Conservation (phyloP, 2,329 filamentous ascomycete genomes). For the Coniella lustricola region DNA sequence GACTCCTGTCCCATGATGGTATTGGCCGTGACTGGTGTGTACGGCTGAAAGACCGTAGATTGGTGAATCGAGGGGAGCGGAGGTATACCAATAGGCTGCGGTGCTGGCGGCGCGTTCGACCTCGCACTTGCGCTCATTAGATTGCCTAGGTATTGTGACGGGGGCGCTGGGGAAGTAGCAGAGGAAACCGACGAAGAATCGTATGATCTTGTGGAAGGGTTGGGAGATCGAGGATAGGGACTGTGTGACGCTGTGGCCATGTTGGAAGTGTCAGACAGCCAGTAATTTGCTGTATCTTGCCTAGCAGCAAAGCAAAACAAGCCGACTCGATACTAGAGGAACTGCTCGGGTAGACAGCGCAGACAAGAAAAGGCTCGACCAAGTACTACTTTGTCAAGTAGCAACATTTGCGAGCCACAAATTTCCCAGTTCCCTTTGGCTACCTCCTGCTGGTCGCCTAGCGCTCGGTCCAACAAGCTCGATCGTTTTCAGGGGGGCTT, state of each 20-base stretch:
- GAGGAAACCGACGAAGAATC: conserved; percentile 59
- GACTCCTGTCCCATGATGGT: conserved; percentile 53
- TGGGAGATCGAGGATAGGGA: conserved; percentile 54
- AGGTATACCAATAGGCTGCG: conserved; percentile 48
- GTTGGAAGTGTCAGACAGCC: conserved; percentile 27
- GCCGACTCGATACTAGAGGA: too few species aligned
- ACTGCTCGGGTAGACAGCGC: too few species aligned
- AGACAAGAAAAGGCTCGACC: too few species aligned
- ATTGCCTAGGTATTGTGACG: conserved; percentile 45
- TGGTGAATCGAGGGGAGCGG: conserved; percentile 39
- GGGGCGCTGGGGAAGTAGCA: conserved; percentile 50
- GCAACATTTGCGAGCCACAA: conserved; percentile 27
- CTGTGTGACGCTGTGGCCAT: conserved; percentile 56
- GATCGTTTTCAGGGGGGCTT: neutral
- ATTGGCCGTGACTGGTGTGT: conserved; percentile 42
- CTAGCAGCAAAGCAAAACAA: too few species aligned
- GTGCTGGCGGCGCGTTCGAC: conserved; percentile 40
- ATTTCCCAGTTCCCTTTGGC: neutral
- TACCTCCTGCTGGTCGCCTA: too few species aligned
- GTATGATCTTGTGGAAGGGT: conserved; percentile 54
- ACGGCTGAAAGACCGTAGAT: conserved; percentile 42
- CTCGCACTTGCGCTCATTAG: conserved; percentile 46
- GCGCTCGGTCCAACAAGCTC: neutral
- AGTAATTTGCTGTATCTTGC: conserved; percentile 17
- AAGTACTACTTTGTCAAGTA: conserved; percentile 30